A percentile compares a stretch with the other conserved stretches of the same genome.
These are phyloP conservation scores for Wickerhamomyces sp. DNA, from an alignment of 1,139 yeast species.

Conservation along the genomic window DNA sequence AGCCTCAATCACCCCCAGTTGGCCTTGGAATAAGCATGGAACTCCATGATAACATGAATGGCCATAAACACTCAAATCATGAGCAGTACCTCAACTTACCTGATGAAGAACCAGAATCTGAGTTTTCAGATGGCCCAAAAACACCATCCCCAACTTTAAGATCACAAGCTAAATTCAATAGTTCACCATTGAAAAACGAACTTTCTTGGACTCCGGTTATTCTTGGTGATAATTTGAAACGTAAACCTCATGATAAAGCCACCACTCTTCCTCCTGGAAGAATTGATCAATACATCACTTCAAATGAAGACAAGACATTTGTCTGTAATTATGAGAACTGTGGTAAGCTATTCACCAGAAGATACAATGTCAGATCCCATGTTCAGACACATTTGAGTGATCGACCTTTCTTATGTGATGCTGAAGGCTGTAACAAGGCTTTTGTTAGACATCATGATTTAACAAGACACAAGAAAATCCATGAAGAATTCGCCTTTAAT, in stretches of 20 bases:
- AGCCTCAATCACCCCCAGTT: neutral
- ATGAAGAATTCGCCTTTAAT: constrained; percentile 63
- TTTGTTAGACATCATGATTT: constrained; percentile 92
- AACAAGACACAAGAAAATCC: constrained; percentile 86
- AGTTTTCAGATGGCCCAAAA: constrained; percentile 18
- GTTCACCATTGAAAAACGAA: constrained; percentile 12
- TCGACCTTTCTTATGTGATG: constrained; percentile 72
- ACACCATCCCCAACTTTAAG: constrained; percentile 33
- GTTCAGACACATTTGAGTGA: constrained; percentile 96
- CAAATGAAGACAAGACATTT: constrained; percentile 62
- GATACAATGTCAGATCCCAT: constrained; percentile 94
- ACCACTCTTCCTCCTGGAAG: constrained; percentile 88
- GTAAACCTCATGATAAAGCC: constrained; percentile 34
- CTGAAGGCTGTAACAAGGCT: constrained; percentile 58
- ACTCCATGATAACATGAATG: neutral
- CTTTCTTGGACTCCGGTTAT: constrained; percentile 17
- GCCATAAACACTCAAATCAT: constrained; percentile 3
- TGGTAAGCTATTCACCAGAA: constrained; percentile 77
- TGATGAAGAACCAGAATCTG: constrained; percentile 9
- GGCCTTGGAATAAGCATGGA: constrained; percentile 4
- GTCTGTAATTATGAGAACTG: constrained; percentile 77
- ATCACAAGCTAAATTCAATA: constrained; percentile 27
- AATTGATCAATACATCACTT: constrained; percentile 76
- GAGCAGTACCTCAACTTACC: neutral
- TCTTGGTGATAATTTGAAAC: constrained; percentile 8